Conservation (phyloP, 495 filamentous ascomycete species). For the Penicillium silybi region DNA sequence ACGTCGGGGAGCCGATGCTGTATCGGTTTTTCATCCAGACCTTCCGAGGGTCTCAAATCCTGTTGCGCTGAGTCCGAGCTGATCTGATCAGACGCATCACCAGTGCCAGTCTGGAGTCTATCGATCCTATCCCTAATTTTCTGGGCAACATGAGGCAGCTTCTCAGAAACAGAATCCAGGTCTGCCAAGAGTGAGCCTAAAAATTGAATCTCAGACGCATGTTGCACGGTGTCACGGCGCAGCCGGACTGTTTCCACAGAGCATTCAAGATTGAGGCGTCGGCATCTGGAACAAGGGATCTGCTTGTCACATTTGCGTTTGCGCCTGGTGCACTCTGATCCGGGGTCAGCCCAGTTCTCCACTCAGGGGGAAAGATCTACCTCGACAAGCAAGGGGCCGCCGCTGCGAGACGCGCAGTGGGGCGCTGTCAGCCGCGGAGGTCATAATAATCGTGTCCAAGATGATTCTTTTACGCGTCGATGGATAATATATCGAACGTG, state of each 20-base stretch:
- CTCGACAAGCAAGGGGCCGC: constrained; percentile 30
- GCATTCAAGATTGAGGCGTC: constrained; percentile 26
- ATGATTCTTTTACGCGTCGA: background rate
- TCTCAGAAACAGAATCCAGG: constrained; percentile 13
- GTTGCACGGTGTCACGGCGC: constrained; percentile 23
- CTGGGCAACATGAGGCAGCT: constrained; percentile 5
- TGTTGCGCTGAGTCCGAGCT: background rate
- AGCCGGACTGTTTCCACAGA: constrained; percentile 29
- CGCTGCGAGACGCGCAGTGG: constrained; percentile 28
- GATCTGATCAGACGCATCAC: background rate
- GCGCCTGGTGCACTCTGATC: constrained; percentile 28
- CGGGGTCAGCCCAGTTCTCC: constrained; percentile 1
- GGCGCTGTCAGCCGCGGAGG: constrained; percentile 5
- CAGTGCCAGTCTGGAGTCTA: constrained; percentile 17
- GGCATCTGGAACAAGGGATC: constrained; percentile 27
- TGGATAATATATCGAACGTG: background rate
- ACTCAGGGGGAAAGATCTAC: constrained; percentile 9
- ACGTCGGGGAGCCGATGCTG: constrained; percentile 8
- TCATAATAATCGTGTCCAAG: background rate
- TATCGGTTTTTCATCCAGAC: constrained; percentile 3
- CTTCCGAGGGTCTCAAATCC: constrained; percentile 1
- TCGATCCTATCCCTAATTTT: constrained; percentile 22
- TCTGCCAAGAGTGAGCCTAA: constrained; percentile 21
- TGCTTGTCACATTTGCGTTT: constrained; percentile 34
- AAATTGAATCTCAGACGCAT: constrained; percentile 30